phyloP scores from a whole-genome alignment of 768 basidiomycete species.

The Lactarius sp. region DNA sequence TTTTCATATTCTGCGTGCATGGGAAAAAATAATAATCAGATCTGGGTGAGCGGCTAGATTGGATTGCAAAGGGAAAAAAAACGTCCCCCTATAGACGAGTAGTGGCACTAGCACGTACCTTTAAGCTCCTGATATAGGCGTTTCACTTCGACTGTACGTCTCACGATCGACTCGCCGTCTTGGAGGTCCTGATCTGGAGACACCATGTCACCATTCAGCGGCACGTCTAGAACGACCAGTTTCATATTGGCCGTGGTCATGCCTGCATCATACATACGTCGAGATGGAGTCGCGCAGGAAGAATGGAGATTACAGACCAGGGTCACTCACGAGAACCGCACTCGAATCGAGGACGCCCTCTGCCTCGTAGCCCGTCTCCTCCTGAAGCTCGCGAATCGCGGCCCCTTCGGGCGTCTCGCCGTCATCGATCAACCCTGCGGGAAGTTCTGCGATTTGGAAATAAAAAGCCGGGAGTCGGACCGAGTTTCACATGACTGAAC shows the following conservation, averaged over 20 bases:
- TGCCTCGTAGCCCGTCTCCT: conserved; percentile 88
- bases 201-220: conserved; percentile 60
- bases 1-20: conserved; percentile 46
- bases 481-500: neutral
- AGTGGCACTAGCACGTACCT: conserved; percentile 42
- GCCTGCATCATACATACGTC: conserved; percentile 41
- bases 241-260: conserved; percentile 96
- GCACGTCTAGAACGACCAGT: conserved; percentile 67
- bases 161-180: conserved; percentile 79
- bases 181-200: conserved; percentile 74
- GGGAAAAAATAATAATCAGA: neutral
- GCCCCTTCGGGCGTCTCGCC: conserved; percentile 76
- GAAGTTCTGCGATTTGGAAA: conserved; percentile 42
- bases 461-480: neutral
- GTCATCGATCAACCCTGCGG: conserved; percentile 79
- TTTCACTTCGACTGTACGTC: conserved; percentile 60
- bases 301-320: conserved; percentile 43
- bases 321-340: conserved; percentile 61
- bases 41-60: neutral
- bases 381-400: conserved; percentile 83
- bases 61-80: too few species aligned
- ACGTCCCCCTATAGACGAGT: too few species aligned
- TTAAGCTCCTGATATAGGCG: conserved; percentile 59
- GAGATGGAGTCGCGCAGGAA: neutral
- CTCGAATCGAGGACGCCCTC: conserved; percentile 56